Evolutionary conservation across 192 early-diverging fungal genomes (phyloP), one percentile per base, ranked within the genome.

Genomic region (Polychytrium aggregatum): DNA sequence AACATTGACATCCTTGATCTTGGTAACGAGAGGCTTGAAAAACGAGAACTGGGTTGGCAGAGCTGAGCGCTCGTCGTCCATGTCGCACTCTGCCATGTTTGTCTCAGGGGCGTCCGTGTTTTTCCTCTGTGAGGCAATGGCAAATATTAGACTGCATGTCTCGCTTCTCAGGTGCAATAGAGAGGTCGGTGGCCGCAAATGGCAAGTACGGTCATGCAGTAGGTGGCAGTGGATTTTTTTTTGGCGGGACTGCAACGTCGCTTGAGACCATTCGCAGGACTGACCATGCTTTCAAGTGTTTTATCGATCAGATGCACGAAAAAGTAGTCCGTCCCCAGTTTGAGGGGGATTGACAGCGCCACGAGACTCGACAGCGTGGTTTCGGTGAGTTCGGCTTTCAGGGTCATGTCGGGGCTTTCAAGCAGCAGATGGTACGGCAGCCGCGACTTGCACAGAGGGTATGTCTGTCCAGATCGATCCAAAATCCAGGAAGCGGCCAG

Each of bases 391-490:
- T 86, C 80, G 0, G 70, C 37, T 14, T 61, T 47, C 26, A 86
- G 53, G 25, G 68, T 53, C 3, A 58, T 20, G 70, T 70, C 76
- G 2, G 71, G 71, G 25, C 46, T 51, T n/a, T 57, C 53, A 7
- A 68, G 56, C 21, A 86, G 58, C 21, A 50, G 49, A 50, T 84
- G 81, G 62, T 74, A 84, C 9, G 84, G 81, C 17, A 86, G 62
- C n/a, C 81, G 63, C 37, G 49, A 48, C 50, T 38, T 13, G 53
- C 53, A 41, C 60, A 51, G 21, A 42, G 57, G 58, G 63, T 59
- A 54, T 50, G 56, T 49, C 56, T 70, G 45, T 20, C n/a, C 31
- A 29, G 16, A 13, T n/a, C n/a, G n/a, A n/a, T n/a, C n/a, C n/a
- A n/a, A n/a, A n/a, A n/a, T n/a, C n/a, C n/a, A n/a, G n/a, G n/a